Percentiles rank a stretch among this genome's conserved stretches.
phyloP scores from a whole-genome alignment of 2,329 filamentous ascomycete genomes.

The Tolypocladium cylindrosporum region DNA sequence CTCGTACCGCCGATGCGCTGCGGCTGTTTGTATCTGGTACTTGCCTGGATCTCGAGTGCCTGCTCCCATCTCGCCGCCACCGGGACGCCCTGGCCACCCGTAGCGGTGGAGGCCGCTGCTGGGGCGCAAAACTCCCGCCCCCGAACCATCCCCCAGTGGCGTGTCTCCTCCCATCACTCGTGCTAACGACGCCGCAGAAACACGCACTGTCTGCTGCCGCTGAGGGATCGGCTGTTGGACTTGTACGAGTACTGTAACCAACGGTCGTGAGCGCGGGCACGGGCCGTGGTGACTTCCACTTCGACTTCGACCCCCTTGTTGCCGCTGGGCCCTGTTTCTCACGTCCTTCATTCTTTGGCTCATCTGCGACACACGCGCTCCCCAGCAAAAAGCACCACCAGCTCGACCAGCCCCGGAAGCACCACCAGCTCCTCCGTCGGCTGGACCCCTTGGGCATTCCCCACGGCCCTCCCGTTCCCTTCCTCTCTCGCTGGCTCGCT shows the following conservation, averaged over 20 bases:
- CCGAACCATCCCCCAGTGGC: background rate
- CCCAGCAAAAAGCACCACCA: constrained; percentile 1
- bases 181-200: background rate
- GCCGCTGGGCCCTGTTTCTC: constrained; percentile 5
- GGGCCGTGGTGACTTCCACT: constrained; percentile 5
- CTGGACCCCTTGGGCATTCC: constrained; percentile 1
- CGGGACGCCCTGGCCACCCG: background rate
- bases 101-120: background rate
- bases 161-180: background rate
- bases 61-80: background rate
- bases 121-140: background rate
- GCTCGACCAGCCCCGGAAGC: constrained; percentile 2
- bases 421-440: background rate
- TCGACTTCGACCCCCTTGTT: background rate
- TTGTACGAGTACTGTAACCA: background rate
- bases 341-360: constrained; percentile 6
- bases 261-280: constrained; percentile 3
- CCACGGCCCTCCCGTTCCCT: constrained; percentile 1
- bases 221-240: background rate
- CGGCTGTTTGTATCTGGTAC: background rate
- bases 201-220: background rate
- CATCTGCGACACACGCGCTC: constrained; percentile 7
- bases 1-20: background rate
- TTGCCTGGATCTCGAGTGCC: background rate
- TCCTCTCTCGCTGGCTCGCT: background rate